Evolutionary conservation across 148 eudicot species (phyloP).

Genomic region (Cornus kousa): DNA sequence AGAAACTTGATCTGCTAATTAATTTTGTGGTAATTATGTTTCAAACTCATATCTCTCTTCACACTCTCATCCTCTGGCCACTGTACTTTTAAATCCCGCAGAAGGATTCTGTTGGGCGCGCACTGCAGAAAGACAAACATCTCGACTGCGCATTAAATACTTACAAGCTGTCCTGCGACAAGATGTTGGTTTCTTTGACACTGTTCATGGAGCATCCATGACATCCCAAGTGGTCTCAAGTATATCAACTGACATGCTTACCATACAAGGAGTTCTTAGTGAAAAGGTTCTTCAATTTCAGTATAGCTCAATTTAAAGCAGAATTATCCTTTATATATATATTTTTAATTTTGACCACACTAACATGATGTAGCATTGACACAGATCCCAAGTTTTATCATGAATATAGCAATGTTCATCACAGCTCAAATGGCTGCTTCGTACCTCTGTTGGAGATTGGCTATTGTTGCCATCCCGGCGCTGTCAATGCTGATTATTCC

Average conservation of each 20-base stretch:
- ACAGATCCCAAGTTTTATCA: conserved; percentile 14
- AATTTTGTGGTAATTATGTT: too few species aligned
- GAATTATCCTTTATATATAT: too few species aligned
- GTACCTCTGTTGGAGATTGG: conserved; percentile 13
- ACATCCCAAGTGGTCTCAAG: conserved; percentile 13
- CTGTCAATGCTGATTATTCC: conserved; percentile 3
- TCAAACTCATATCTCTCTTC: too few species aligned
- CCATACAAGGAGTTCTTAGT: conserved; percentile 13
- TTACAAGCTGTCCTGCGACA: conserved; percentile 9
- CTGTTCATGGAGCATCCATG: neutral
- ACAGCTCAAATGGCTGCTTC: conserved; percentile 5
- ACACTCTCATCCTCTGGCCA: neutral
- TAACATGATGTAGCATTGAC: conserved; percentile 1
- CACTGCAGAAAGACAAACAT: conserved; percentile 9
- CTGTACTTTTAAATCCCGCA: neutral
- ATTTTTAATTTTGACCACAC: neutral
- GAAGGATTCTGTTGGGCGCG: conserved; percentile 19
- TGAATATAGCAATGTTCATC: conserved; percentile 14
- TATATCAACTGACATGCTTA: conserved; percentile 4
- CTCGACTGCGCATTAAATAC: conserved; percentile 1
- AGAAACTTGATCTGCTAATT: too few species aligned
- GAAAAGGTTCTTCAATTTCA: conserved; percentile 5
- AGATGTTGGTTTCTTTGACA: conserved; percentile 12
- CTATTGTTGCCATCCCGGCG: conserved; percentile 1
- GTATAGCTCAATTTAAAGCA: neutral